Evolutionary conservation across 2,329 filamentous ascomycete genomes (phyloP).

Genomic region (Paecilomyces fulvus): DNA sequence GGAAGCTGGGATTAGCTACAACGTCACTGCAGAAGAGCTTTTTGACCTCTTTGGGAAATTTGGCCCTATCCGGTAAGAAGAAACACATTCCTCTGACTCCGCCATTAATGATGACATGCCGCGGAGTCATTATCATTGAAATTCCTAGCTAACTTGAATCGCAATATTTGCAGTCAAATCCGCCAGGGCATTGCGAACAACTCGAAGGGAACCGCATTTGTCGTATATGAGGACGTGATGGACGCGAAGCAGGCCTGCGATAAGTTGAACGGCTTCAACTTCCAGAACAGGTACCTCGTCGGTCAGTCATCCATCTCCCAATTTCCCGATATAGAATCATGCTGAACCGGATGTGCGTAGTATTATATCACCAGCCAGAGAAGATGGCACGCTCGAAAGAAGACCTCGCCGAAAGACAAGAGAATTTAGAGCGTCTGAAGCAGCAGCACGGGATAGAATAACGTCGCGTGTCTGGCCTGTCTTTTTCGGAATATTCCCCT

Average conservation of each 20-base stretch:
- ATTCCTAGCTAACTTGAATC: slow-evolving; percentile 10
- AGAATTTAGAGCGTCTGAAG: slow-evolving; percentile 97
- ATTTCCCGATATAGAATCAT: slow-evolving; percentile 16
- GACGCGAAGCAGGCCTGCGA: slow-evolving; percentile 98
- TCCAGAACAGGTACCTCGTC: slow-evolving; percentile 98
- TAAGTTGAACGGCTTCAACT: slow-evolving; percentile 99
- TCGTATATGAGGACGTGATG: slow-evolving; percentile 98
- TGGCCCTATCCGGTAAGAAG: slow-evolving; percentile 78
- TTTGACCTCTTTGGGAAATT: slow-evolving; percentile 99
- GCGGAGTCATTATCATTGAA: background rate
- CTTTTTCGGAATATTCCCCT: slow-evolving; percentile 24
- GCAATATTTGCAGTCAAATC: slow-evolving; percentile 65
- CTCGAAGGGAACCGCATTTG: slow-evolving; percentile 97
- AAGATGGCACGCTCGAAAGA: slow-evolving; percentile 82
- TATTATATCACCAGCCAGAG: slow-evolving; percentile 69
- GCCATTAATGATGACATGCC: slow-evolving; percentile 1
- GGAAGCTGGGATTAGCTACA: slow-evolving; percentile 61
- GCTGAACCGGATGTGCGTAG: slow-evolving; percentile 21
- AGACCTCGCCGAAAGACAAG: slow-evolving; percentile 85
- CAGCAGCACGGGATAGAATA: slow-evolving; percentile 98
- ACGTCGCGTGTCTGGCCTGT: slow-evolving; percentile 30
- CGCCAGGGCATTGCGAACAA: slow-evolving; percentile 95
- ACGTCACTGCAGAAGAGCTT: slow-evolving; percentile 94
- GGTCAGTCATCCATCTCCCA: slow-evolving; percentile 50
- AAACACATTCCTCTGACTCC: background rate